Conservation (phyloP, 352 stramenopile species). For the Pythium plurisporium region DNA sequence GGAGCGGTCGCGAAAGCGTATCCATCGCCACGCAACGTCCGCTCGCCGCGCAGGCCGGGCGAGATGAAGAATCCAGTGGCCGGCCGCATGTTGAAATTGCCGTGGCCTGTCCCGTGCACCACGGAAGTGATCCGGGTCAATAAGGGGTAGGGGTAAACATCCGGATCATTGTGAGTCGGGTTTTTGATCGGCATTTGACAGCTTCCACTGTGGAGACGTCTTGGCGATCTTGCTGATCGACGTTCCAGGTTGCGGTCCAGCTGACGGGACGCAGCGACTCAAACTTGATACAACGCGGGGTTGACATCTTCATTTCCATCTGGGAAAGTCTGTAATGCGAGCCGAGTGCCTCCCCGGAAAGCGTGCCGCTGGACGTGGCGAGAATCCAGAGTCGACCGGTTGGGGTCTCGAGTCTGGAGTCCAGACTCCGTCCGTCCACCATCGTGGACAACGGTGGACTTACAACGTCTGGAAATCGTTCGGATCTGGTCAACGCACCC, state of each 20-base stretch:
- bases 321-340: not conserved
- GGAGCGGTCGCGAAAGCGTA: conserved; percentile 5
- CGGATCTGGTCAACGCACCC: no score
- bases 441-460: no score
- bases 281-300: conserved; percentile 21
- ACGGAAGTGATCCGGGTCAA: not conserved
- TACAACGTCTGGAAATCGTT: no score
- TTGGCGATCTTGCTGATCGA: conserved; percentile 6
- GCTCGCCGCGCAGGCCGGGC: not conserved
- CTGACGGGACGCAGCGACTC: conserved; percentile 15
- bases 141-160: conserved; percentile 9
- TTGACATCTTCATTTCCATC: conserved; percentile 24
- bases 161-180: conserved; percentile 3
- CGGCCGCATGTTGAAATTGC: conserved; percentile 19
- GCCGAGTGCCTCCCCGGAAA: conserved; percentile 1
- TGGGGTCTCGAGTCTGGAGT: no score
- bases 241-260: not conserved
- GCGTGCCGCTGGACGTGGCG: not conserved
- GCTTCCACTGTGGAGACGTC: not conserved
- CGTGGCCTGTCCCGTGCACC: not conserved
- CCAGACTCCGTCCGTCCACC: no score
- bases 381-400: conserved; percentile 1
- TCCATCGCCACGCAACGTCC: conserved; percentile 17
- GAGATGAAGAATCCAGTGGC: conserved; percentile 12
- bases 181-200: conserved; percentile 7